Evolutionary conservation across 495 filamentous ascomycete species (phyloP), one percentile per base, ranked within the genome.

Genomic region (Mycothermus thermophilus): DNA sequence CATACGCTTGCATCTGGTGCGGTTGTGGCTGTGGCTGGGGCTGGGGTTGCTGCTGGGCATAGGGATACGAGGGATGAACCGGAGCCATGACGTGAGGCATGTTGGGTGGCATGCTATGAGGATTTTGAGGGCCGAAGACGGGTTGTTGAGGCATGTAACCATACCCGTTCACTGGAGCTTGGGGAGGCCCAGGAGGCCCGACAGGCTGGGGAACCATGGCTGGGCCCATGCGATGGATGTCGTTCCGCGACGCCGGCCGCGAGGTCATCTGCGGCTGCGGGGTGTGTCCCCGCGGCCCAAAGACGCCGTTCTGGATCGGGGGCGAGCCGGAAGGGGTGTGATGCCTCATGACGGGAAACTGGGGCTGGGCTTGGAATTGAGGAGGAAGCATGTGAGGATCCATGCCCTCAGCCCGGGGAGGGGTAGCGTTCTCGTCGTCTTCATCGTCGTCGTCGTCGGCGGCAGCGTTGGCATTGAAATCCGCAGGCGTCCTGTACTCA

Each of bases 401-500:
- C 32, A 60, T 63, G 54, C 60, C 60, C 41, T 69, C 65, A 44
- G 50, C 75, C 52, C 66, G 72, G 42, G 57, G 76, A 5, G 75
- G 79, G 8, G 79, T 65, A 32, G 79, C 80, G 28, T 81, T 79
- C 35, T 84, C 83, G 30, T 97, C 90, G 19, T 92, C 83, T 26
- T 96, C 90, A 34, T 93, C 87, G 24, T 83, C 83, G 30, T 78
- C 72, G 26, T 82, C 82, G 28, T 83, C 83, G 30, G 77, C 72
- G 26, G 81, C 82, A 26, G 75, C 74, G 60, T 85, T 83, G 43
- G 82, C 81, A 45, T 74, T 77, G 60, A 95, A 97, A 52, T 97
- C 90, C 32, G 74, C 73, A 13, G 88, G 90, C 1, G 88, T 87
- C 67, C 96, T 96, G 55, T 95, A 87, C 54, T 97, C 90, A 56